Conservation (phyloP, 495 filamentous ascomycete species). For the Penicillium silybi region DNA sequence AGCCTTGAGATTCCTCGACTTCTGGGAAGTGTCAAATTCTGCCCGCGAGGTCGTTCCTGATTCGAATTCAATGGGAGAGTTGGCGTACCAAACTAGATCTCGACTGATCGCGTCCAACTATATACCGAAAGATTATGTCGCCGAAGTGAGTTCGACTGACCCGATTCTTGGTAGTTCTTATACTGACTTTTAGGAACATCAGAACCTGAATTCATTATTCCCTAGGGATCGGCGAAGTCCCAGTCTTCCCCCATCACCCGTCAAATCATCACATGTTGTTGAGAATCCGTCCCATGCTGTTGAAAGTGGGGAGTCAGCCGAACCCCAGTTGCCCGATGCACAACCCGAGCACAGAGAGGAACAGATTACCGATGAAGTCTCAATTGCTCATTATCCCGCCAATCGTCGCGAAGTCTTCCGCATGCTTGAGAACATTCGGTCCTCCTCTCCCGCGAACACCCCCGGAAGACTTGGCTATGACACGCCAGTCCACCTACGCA, state of each 20-base stretch:
- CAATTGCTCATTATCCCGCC: slow-evolving; percentile 40
- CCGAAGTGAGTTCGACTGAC: background rate
- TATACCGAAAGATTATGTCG: background rate
- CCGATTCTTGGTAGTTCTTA: background rate
- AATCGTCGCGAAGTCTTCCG: slow-evolving; percentile 57
- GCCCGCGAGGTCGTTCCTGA: slow-evolving; percentile 42
- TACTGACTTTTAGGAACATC: background rate
- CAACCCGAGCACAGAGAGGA: slow-evolving; percentile 1
- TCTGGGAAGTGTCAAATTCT: slow-evolving; percentile 57
- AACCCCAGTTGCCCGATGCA: slow-evolving; percentile 13
- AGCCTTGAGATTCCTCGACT: slow-evolving; percentile 49
- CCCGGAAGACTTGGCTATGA: slow-evolving; percentile 32
- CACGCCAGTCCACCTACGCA: slow-evolving; percentile 33
- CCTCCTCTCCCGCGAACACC: slow-evolving; percentile 47
- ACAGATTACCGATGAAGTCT: background rate
- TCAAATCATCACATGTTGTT: slow-evolving; percentile 29
- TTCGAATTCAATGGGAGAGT: slow-evolving; percentile 39
- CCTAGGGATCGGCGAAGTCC: background rate
- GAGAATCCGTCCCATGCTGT: slow-evolving; percentile 1
- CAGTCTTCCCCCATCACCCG: background rate
- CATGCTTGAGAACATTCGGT: slow-evolving; percentile 67
- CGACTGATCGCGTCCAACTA: background rate
- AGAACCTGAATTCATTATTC: background rate
- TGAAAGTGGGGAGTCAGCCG: slow-evolving; percentile 5
- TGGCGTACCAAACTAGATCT: background rate